These are phyloP conservation scores for Bidens hawaiensis DNA, from an alignment of 140 eudicot species.

Conservation along the genomic window DNA sequence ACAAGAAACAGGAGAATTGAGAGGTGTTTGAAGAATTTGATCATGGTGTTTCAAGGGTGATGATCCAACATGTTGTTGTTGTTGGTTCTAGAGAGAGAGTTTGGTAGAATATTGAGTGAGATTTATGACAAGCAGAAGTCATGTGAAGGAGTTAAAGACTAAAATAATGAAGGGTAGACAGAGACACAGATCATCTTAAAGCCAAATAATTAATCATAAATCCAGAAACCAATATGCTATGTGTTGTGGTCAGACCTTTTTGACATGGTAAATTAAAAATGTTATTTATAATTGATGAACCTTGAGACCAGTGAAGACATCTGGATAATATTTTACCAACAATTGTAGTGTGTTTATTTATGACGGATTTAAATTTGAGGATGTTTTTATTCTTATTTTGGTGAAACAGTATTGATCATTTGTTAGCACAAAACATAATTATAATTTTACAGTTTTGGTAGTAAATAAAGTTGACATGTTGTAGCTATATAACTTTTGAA, in stretches of 20 bases:
- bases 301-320: constrained; percentile 26
- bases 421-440: neutral
- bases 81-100: constrained; percentile 24
- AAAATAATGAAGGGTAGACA: constrained; percentile 30
- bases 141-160: constrained; percentile 42
- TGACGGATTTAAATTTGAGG: neutral
- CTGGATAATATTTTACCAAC: constrained; percentile 23
- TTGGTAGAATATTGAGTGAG: constrained; percentile 37
- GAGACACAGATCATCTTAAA: constrained; percentile 42
- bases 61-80: constrained; percentile 27
- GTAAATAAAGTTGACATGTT: no score
- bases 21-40: constrained; percentile 24
- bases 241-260: constrained; percentile 32
- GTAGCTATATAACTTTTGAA: no score
- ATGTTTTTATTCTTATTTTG: neutral
- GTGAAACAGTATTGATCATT: neutral
- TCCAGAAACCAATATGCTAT: constrained; percentile 60
- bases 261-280: constrained; percentile 5
- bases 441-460: no score
- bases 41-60: constrained; percentile 22
- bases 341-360: neutral
- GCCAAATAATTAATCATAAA: constrained; percentile 25
- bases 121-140: constrained; percentile 49
- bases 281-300: constrained; percentile 8
- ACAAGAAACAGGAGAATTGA: constrained; percentile 25